These are phyloP conservation scores for Umbelopsis sp. DNA, from an alignment of 192 early-diverging fungal genomes.

Conservation along the genomic window DNA sequence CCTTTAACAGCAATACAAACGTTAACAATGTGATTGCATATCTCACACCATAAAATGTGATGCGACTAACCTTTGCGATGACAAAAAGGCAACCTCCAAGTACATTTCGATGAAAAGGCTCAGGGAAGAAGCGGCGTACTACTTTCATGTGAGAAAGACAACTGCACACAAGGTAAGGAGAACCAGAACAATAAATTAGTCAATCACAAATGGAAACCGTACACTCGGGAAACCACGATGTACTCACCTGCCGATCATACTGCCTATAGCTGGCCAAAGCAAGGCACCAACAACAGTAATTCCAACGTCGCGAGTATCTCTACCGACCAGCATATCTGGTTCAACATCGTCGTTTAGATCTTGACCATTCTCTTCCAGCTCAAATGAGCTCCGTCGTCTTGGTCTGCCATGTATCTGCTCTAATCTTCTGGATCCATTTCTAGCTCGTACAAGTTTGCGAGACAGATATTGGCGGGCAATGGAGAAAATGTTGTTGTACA, in stretches of 20 bases:
- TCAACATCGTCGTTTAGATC: neutral
- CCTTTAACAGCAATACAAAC: slow-evolving; percentile 61
- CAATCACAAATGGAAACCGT: neutral
- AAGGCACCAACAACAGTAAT: slow-evolving; percentile 66
- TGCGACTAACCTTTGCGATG: slow-evolving; percentile 28
- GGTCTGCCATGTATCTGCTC: neutral
- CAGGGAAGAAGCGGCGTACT: slow-evolving; percentile 26
- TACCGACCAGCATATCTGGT: slow-evolving; percentile 57
- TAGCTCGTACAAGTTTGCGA: neutral
- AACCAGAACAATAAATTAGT: neutral
- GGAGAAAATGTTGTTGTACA: slow-evolving; percentile 13
- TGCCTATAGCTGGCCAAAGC: slow-evolving; percentile 67
- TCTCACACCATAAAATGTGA: neutral
- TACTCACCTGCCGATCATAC: slow-evolving; percentile 57
- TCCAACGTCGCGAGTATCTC: slow-evolving; percentile 55
- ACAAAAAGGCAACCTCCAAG: slow-evolving; percentile 38
- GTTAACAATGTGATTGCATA: slow-evolving; percentile 55
- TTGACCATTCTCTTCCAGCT: slow-evolving; percentile 15
- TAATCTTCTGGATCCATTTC: slow-evolving; percentile 19
- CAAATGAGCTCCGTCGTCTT: neutral
- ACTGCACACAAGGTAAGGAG: neutral
- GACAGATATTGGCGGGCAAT: slow-evolving; percentile 20
- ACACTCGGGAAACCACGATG: neutral
- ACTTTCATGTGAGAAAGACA: slow-evolving; percentile 6
- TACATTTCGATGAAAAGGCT: slow-evolving; percentile 35